These are phyloP conservation scores for Colletotrichum sansevieriae DNA, from an alignment of 2,329 filamentous ascomycete genomes.

Conservation along the genomic window DNA sequence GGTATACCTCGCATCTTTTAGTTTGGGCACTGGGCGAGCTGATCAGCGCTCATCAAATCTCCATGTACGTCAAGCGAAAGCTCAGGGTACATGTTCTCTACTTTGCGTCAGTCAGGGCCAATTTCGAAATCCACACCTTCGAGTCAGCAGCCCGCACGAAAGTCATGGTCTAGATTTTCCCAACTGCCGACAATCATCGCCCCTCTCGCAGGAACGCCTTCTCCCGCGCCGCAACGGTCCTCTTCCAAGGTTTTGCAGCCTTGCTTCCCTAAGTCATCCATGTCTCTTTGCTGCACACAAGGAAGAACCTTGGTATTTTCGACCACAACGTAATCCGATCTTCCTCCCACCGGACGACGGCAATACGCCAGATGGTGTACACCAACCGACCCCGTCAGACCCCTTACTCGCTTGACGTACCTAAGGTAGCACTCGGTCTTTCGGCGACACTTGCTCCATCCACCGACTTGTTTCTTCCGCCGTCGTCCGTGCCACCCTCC, in stretches of 20 bases:
- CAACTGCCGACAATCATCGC: too few species aligned
- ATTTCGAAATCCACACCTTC: too few species aligned
- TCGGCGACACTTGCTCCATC: slow-evolving; percentile 32
- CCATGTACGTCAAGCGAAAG: too few species aligned
- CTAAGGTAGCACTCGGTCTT: slow-evolving; percentile 33
- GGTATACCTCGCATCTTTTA: too few species aligned
- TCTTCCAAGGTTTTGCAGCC: background rate
- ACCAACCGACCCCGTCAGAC: background rate
- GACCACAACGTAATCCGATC: background rate
- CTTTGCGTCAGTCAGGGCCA: too few species aligned
- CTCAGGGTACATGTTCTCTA: too few species aligned
- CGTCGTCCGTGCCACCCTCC: slow-evolving; percentile 34
- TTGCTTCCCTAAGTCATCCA: too few species aligned
- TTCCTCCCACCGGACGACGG: background rate
- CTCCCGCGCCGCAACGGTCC: background rate
- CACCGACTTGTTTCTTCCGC: slow-evolving; percentile 34
- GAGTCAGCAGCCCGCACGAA: too few species aligned
- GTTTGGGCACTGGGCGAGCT: too few species aligned
- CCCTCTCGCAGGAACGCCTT: background rate
- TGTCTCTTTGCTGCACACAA: too few species aligned
- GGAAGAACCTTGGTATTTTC: background rate
- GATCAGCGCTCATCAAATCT: too few species aligned
- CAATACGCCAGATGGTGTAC: background rate
- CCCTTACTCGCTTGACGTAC: background rate
- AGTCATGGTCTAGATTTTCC: background rate